Base-by-base conservation (phyloP, 306 rosid species). In the Sophora flavescens region DNA sequence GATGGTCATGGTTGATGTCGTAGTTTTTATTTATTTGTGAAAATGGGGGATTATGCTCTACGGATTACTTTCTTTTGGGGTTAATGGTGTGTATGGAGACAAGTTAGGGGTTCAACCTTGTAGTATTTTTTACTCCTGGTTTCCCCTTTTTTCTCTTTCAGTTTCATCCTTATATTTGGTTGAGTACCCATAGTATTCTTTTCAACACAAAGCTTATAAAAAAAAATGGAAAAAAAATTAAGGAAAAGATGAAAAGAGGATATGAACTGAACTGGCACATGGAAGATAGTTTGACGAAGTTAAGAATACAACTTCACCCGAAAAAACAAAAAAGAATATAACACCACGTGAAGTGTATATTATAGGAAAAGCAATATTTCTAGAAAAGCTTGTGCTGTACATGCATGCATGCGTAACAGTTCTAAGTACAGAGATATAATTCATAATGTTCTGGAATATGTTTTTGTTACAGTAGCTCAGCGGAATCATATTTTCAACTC, bases 261-360 rank as follows among this genome's bases (percentile, higher is more conserved):
- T 66, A 59, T 36, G 53, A 52, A 71, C 0, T 30, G 52, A 56
- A 48, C 65, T 41, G 73, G 48, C 59, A 63, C 72, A 51, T 51
- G 56, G 57, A 61, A 56, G 68, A 42, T 54, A 28, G 68, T 56
- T 75, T 77, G 75, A 77, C 58, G 15, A 56, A 56, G 66, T 48
- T 42, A 30, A 10, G 36, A 22, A 69, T 38, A 35, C 28, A 59
- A 22, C 22, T 68, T 15, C 69, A n/a, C 51, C 30, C 50, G 1
- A 36, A 36, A 36, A 36, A 42, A 42, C 32, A 17, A 69, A 68
- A 67, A 61, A 12, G 8, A 70, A 30, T 39, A 16, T 66, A 39
- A 6, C 78, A 41, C 33, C 83, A 72, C 45, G 77, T 78, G 82
- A 69, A 14, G 44, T 30, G 3, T 64, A 51, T 76, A 11, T 52